Percentiles rank a stretch among this genome's conserved stretches.
phyloP scores from a whole-genome alignment of 2,329 filamentous ascomycete species.

The Aspergillus sp. region DNA sequence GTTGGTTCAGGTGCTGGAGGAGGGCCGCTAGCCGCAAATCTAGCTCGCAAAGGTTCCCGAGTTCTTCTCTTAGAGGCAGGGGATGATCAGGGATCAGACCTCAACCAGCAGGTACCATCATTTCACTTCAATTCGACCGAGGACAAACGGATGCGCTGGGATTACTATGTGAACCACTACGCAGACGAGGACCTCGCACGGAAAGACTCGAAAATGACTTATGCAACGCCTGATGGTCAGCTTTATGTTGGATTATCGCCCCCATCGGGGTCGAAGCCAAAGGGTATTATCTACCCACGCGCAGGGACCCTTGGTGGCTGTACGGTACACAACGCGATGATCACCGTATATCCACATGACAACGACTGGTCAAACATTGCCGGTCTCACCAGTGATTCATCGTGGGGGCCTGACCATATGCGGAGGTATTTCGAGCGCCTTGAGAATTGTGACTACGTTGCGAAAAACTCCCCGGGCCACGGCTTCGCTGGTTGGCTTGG shows the following conservation, averaged over 20 bases:
- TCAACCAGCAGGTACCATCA: conserved; percentile 36
- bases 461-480: conserved; percentile 50
- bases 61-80: conserved; percentile 46
- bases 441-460: conserved; percentile 60
- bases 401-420: conserved; percentile 64
- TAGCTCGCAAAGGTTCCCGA: conserved; percentile 41
- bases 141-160: conserved; percentile 37
- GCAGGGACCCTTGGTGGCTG: conserved; percentile 63
- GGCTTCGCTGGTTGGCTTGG: conserved; percentile 34
- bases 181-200: conserved; percentile 34
- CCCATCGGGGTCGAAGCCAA: conserved; percentile 55
- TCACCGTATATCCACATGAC: conserved; percentile 62
- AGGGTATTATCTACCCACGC: conserved; percentile 63
- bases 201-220: conserved; percentile 45
- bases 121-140: conserved; percentile 35
- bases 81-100: conserved; percentile 38
- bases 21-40: conserved; percentile 41
- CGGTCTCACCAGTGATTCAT: conserved; percentile 62
- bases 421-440: conserved; percentile 59
- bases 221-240: conserved; percentile 51
- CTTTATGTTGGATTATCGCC: conserved; percentile 60
- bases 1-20: conserved; percentile 45
- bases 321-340: conserved; percentile 64
- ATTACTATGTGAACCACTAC: conserved; percentile 44
- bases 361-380: conserved; percentile 65